These are phyloP conservation scores for Auricularia cornea DNA, from an alignment of 768 basidiomycete genomes.

Conservation along the genomic window DNA sequence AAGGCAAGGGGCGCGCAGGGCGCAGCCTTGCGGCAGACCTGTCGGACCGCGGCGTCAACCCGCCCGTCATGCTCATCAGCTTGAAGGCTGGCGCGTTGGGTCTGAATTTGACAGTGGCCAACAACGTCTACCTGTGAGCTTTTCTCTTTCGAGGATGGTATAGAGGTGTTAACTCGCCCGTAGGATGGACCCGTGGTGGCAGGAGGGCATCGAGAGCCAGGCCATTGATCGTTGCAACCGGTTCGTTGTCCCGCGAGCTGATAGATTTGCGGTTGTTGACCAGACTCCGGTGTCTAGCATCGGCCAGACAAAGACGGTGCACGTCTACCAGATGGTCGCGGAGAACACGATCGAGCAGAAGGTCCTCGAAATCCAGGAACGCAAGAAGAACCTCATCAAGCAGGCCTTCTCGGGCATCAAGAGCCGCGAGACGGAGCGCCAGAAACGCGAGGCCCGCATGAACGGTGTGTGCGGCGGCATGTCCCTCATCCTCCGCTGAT, in stretches of 20 bases:
- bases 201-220: slow-evolving; percentile 80
- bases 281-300: slow-evolving; percentile 33
- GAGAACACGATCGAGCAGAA: slow-evolving; percentile 75
- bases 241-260: slow-evolving; percentile 18
- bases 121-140: slow-evolving; percentile 73
- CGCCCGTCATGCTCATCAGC: slow-evolving; percentile 79
- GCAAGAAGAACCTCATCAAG: slow-evolving; percentile 70
- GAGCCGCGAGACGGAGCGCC: slow-evolving; percentile 60
- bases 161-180: too few relatives aligned
- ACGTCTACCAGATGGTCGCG: slow-evolving; percentile 84
- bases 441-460: slow-evolving; percentile 72
- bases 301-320: slow-evolving; percentile 75
- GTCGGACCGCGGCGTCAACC: slow-evolving; percentile 36
- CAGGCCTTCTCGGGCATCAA: slow-evolving; percentile 84
- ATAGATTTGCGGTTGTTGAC: slow-evolving; percentile 1
- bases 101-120: slow-evolving; percentile 81
- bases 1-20: slow-evolving; percentile 11
- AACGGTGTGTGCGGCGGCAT: slow-evolving; percentile 42
- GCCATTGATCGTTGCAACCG: slow-evolving; percentile 76
- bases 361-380: slow-evolving; percentile 81
- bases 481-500: neutral
- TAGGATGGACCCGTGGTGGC: slow-evolving; percentile 69
- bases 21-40: slow-evolving; percentile 13
- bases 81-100: slow-evolving; percentile 79
- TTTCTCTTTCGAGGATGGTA: too few relatives aligned